Conservation (phyloP, 306 rosid genomes). For the Trichosanthes truncata region DNA sequence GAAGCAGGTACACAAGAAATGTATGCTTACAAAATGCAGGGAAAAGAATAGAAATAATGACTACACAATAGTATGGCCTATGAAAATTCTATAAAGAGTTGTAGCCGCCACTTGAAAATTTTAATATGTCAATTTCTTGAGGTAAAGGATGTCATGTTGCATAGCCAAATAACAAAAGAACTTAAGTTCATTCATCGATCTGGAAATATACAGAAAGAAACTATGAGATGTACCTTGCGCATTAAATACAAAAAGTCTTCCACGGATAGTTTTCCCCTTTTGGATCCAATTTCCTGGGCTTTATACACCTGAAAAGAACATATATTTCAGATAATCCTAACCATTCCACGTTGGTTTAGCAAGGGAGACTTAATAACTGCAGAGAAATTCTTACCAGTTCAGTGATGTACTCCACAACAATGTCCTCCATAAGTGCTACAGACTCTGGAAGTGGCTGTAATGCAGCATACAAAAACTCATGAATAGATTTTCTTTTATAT, state of each 20-base stretch:
- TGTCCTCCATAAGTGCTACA: conserved; percentile 84
- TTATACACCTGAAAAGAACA: conserved; percentile 56
- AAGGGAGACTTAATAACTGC: not conserved
- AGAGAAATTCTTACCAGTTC: conserved; percentile 43
- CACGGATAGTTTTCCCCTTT: conserved; percentile 77
- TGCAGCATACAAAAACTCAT: conserved; percentile 1
- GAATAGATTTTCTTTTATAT: not conserved
- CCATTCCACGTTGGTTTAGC: not conserved
- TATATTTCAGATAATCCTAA: not conserved
- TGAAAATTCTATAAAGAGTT: not conserved
- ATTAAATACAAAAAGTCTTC: conserved; percentile 83
- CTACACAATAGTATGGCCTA: not conserved
- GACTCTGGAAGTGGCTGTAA: conserved; percentile 87
- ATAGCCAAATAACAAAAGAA: not conserved
- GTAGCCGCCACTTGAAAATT: not conserved
- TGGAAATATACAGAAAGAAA: not conserved
- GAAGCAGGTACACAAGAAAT: not conserved
- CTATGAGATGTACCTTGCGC: conserved; percentile 54
- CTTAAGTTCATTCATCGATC: not conserved
- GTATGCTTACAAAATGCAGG: not conserved
- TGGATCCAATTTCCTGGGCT: conserved; percentile 90
- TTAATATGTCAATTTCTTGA: not conserved
- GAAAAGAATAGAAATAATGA: not conserved
- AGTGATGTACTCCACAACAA: conserved; percentile 76
- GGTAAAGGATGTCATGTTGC: not conserved